Conservation (phyloP, 495 filamentous ascomycete genomes). For the Physcia stellaris region DNA sequence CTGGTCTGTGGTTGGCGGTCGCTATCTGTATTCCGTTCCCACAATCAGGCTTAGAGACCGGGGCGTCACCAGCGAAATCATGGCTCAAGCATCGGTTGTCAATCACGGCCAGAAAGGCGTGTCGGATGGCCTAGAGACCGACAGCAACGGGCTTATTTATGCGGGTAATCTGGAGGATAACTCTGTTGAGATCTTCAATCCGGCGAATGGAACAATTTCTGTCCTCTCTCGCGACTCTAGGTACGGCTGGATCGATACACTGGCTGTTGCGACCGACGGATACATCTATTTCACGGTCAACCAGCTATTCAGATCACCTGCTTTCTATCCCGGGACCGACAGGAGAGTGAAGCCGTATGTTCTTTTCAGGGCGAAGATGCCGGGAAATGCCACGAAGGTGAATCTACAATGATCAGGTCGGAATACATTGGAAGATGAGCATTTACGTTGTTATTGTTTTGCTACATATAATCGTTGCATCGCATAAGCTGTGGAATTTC, state of each 20-base stretch:
- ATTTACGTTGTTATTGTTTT: too few species aligned
- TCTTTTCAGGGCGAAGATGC: slow-evolving; percentile 23
- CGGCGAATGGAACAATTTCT: slow-evolving; percentile 21
- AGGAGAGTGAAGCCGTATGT: slow-evolving; percentile 21
- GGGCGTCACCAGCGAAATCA: slow-evolving; percentile 14
- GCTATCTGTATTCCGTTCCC: slow-evolving; percentile 23
- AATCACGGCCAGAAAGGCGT: slow-evolving; percentile 21
- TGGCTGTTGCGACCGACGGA: slow-evolving; percentile 18
- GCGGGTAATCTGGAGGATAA: slow-evolving; percentile 28
- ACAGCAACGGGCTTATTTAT: slow-evolving; percentile 26
- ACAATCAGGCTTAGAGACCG: slow-evolving; percentile 19
- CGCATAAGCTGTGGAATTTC: too few species aligned
- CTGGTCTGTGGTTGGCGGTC: slow-evolving; percentile 18
- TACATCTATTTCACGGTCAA: slow-evolving; percentile 24
- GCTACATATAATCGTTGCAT: too few species aligned
- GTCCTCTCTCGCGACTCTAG: slow-evolving; percentile 25
- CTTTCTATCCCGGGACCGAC: slow-evolving; percentile 16
- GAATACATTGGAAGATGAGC: too few species aligned
- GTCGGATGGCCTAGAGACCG: slow-evolving; percentile 25
- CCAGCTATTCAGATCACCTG: slow-evolving; percentile 12
- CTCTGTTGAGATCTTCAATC: slow-evolving; percentile 26
- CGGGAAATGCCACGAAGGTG: slow-evolving; percentile 20
- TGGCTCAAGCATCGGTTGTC: slow-evolving; percentile 18
- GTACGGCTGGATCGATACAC: slow-evolving; percentile 23
- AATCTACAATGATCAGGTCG: slow-evolving; percentile 5